Evolutionary conservation across 495 filamentous ascomycete genomes (phyloP), one percentile per base, ranked within the genome.

Genomic region (Penicillium paxilli): DNA sequence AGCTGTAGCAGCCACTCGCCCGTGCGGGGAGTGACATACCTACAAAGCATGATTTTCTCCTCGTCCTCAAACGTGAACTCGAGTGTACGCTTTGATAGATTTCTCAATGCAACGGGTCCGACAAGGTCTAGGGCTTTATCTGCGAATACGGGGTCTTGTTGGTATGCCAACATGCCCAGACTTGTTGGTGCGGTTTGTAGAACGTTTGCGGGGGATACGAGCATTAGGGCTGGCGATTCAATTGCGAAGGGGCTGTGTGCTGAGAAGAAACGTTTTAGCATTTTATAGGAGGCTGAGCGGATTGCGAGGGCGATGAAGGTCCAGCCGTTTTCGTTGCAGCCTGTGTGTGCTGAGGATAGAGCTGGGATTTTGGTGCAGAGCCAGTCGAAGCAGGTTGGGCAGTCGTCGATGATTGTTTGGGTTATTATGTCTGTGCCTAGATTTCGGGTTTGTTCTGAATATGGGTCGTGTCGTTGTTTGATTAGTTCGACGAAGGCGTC

Each of bases 261-360:
- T 38, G 35, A 38, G 23, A 44, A 52, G 6, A 51, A 19, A 19
- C 49, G 40, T 26, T 54, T 20, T 6, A 59, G 41, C 7, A 59
- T 54, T 1, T 25, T 10, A 12, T 51, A 17, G 3, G 57, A 54
- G 8, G 22, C 11, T 3, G 30, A 30, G 4, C 11, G 20, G 3
- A 47, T 10, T 20, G 57, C 57, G 24, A 59, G 44, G 28, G 51
- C 23, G 9, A 46, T 20, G 35, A 46, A 59, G 5, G 17, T 47
- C 57, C 51, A 54, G 37, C 57, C 57, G 8, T n/a, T 17, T 9
- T 47, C 11, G n/a, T 54, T 59, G 20, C 47, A 54, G 16, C 44
- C 25, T 32, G 25, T 21, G n/a, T 28, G 22, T 7, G 40, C 20
- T 2, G 8, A 12, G 4, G 7, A 11, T 5, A 51, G 7, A 5